Evolutionary conservation across 1,284 basidiomycete species (phyloP).

Genomic region (Prillingera fragicola): DNA sequence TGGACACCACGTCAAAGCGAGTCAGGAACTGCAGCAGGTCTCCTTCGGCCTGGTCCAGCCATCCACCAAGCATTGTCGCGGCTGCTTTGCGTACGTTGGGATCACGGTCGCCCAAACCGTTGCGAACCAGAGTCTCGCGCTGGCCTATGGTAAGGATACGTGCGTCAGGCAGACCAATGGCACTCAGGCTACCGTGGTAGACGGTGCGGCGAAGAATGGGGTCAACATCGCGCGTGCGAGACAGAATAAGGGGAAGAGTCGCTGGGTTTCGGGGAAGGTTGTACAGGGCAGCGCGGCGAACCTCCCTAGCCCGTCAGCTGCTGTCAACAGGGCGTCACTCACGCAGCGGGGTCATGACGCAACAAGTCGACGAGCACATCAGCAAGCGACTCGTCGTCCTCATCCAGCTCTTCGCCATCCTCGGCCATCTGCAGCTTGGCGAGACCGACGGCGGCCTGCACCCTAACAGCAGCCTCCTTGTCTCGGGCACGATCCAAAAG

Average conservation of each 20-base stretch:
- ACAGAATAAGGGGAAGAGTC: conserved; percentile 65
- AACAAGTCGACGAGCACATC: conserved; percentile 69
- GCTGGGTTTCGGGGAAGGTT: conserved; percentile 63
- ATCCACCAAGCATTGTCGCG: conserved; percentile 66
- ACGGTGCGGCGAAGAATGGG: conserved; percentile 73
- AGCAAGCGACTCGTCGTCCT: conserved; percentile 61
- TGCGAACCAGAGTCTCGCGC: conserved; percentile 68
- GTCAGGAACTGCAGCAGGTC: conserved; percentile 57
- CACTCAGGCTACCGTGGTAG: conserved; percentile 60
- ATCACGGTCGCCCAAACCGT: conserved; percentile 84
- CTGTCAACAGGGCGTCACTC: conserved; percentile 40
- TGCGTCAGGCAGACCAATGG: conserved; percentile 58
- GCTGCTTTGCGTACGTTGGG: conserved; percentile 73
- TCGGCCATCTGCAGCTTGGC: conserved; percentile 77
- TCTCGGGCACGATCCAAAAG: conserved; percentile 76
- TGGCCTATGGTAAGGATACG: conserved; percentile 67
- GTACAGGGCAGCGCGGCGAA: conserved; percentile 78
- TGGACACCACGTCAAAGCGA: conserved; percentile 59
- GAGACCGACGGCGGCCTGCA: conserved; percentile 78
- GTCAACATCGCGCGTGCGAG: conserved; percentile 80
- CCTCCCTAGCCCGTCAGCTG: conserved; percentile 60
- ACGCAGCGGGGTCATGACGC: conserved; percentile 72
- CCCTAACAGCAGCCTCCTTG: conserved; percentile 76
- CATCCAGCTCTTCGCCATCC: conserved; percentile 59
- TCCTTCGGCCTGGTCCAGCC: conserved; percentile 61